Conservation (phyloP, 495 filamentous ascomycete species). For the Cudoniella acicularis region DNA sequence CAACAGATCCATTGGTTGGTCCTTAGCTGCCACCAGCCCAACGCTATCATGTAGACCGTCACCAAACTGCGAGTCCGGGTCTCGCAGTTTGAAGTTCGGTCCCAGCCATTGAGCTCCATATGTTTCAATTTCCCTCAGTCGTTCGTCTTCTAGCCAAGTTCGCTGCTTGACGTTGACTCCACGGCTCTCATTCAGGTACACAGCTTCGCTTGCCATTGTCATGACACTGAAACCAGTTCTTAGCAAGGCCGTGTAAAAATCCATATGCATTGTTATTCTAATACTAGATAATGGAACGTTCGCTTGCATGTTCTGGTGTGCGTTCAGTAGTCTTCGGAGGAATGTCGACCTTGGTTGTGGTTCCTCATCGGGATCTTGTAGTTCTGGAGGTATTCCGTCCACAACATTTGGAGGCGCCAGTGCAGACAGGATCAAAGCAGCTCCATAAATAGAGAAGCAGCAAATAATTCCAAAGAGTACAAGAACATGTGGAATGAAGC, state of each 20-base stretch:
- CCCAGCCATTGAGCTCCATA: constrained; percentile 46
- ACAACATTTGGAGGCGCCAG: constrained; percentile 52
- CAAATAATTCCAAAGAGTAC: constrained; percentile 72
- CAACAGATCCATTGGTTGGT: constrained; percentile 24
- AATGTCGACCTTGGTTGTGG: constrained; percentile 33
- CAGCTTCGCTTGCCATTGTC: constrained; percentile 90
- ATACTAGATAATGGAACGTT: constrained; percentile 78
- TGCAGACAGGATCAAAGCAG: constrained; percentile 74
- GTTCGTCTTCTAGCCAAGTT: constrained; percentile 91
- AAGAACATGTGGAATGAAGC: constrained; percentile 88
- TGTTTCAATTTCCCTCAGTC: constrained; percentile 61
- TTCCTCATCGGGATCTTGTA: constrained; percentile 27
- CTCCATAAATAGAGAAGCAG: constrained; percentile 68
- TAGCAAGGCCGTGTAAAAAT: constrained; percentile 90
- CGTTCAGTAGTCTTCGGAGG: constrained; percentile 54
- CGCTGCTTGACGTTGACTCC: constrained; percentile 67
- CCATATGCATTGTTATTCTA: constrained; percentile 76
- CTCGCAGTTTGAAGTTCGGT: constrained; percentile 32
- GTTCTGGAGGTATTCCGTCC: constrained; percentile 18
- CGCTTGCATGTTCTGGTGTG: constrained; percentile 87
- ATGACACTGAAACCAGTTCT: constrained; percentile 81
- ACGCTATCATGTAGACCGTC: constrained; percentile 49
- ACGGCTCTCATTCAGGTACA: constrained; percentile 87
- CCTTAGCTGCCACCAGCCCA: constrained; percentile 41
- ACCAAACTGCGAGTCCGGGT: constrained; percentile 25